Evolutionary conservation across 1,139 yeast species (phyloP), one percentile per base, ranked within the genome.

Genomic region (Candida sp.): DNA sequence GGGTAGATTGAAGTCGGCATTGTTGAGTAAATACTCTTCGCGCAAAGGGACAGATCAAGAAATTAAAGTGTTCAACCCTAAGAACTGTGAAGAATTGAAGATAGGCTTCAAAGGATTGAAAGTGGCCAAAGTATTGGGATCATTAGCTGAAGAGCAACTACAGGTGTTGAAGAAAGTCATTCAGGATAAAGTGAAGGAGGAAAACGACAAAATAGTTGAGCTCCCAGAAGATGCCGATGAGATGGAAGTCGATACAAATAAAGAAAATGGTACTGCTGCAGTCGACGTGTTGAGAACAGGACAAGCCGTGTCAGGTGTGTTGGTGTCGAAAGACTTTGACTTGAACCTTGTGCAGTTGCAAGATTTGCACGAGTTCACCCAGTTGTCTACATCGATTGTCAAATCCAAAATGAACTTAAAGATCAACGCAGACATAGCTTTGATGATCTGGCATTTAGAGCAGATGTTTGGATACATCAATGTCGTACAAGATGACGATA

Each of bases 1-100:
- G 99, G 99, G 98, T 52, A 85, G 99, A 65, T 75, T 94, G 50
- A 94, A 94, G 67, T 90, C 97, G 27, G 99, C 99, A 0, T 75
- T 94, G 43, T 74, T 92, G 60, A 90, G 97, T 53, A 92, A 92
- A 67, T 96, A 93, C 63, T 80, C 93, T 6, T 81, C 85, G 45
- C 77, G 90, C 48, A 92, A 88, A 65, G 93, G 92, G 7, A 91
- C 98, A 0, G 96, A 90, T 6, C 83, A 88, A 47, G 99, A 94
- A 65, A 93, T 93, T n/a, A 90, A 85, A 61, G 96, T 94, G 4
- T 93, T 82, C 71, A 94, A 92, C 59, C 99, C 99, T 2, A 83
- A 90, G 63, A 94, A 96, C 66, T 91, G 98, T 70, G 94, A 90
- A 41, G 88, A 86, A 49, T 78, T 94, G 38, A 80, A 79, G 41